Base-by-base conservation (phyloP, 1,139 yeast species). In the Yamadazyma membranifaciens region DNA sequence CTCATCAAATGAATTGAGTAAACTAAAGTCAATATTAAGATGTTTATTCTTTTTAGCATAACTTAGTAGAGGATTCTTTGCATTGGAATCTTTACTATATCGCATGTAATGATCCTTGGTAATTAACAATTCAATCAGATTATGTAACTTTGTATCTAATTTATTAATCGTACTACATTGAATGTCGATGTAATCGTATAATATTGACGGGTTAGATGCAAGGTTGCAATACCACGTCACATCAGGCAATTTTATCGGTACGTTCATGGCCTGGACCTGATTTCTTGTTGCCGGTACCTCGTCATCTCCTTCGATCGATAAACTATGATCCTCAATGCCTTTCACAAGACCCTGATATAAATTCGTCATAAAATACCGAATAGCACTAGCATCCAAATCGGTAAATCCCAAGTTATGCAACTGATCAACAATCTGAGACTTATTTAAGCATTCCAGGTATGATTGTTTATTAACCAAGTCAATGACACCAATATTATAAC, bases 81-180 rank as follows among this genome's bases (percentile, higher is more conserved):
- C 16, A 11, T 40, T 39, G 12, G 33, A 37, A 14, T 34, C 32
- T 15, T 24, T 33, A 13, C 36, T 40, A 26, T 27, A 40, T 16
- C 36, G 20, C 29, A 57, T 59, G 41, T 65, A 71, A 25, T 59
- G 57, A 41, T 72, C 77, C 44, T 68, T 69, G 5, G 48, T 50
- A 1, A 47, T 44, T 2, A 71, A 45, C 4, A 59, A 40, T 9
- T 47, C 48, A 25, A 59, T 54, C 31, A 71, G 46, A 15, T 52
- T 47, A 2, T 46, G 41, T n/a, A 59, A 44, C 42, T 62, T 55
- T 28, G 47, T 47, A 17, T 57, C 43, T 27, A 66, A 50, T 32
- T 63, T 51, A n/a, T 44, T 36, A 4, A 48, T 39, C 1, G 55
- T 40, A 2, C 31, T 41, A 3, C 41, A 34, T 31, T 46, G 51